These are phyloP conservation scores for Hordeum marinum DNA, from an alignment of 176 grass and related monocot genomes.

Conservation along the genomic window DNA sequence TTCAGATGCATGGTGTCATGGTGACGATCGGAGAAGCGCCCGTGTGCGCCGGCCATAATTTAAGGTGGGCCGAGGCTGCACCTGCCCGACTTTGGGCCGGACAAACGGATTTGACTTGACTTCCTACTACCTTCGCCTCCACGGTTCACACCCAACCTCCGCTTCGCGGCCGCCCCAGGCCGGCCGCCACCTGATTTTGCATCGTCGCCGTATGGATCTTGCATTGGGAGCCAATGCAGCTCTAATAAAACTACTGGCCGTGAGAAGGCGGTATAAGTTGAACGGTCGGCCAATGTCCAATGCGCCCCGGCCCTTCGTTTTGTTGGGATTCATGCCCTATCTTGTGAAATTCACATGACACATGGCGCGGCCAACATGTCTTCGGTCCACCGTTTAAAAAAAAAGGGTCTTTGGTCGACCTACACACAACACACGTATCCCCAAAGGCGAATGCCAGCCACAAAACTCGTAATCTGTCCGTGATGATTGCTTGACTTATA, in stretches of 20 bases:
- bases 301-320: background rate
- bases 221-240: background rate
- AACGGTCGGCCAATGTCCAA: background rate
- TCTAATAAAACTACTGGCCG: too few relatives aligned
- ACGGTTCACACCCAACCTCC: background rate
- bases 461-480: background rate
- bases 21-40: background rate
- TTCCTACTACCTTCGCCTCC: background rate
- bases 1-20: background rate
- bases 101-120: too few relatives aligned
- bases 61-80: background rate
- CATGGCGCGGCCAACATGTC: background rate
- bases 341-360: background rate
- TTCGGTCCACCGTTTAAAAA: too few relatives aligned
- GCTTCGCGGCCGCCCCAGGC: background rate
- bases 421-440: background rate
- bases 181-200: background rate
- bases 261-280: background rate
- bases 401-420: too few relatives aligned
- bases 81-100: too few relatives aligned
- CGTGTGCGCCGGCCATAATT: background rate
- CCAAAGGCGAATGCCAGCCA: background rate
- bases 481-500: too few relatives aligned
- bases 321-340: background rate
- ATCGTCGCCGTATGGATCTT: background rate